Evolutionary conservation across 169 alveolate genomes (phyloP).

Genomic region (Cryptosporidium felis): DNA sequence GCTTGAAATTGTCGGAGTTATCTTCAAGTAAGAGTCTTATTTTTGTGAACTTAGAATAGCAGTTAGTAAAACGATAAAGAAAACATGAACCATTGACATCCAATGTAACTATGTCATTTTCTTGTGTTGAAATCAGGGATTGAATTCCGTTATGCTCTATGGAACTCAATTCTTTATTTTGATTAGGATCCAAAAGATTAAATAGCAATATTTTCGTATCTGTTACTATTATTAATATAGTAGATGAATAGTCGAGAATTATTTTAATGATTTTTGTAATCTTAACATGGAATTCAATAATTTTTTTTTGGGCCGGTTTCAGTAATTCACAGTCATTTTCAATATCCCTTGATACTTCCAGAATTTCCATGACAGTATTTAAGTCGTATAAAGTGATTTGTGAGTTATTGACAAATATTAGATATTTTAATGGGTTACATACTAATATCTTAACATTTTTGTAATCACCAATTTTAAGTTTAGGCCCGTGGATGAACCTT

Average conservation of each 20-base stretch:
- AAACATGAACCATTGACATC: slow-evolving; percentile 14
- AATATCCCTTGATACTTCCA: not conserved
- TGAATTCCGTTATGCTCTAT: slow-evolving; percentile 18
- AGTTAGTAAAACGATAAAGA: not conserved
- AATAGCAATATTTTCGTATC: not conserved
- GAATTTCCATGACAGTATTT: not conserved
- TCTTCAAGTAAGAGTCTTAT: not conserved
- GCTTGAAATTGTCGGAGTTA: not conserved
- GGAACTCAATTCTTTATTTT: not conserved
- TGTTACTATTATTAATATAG: slow-evolving; percentile 4
- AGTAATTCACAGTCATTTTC: not conserved
- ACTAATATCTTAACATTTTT: not conserved
- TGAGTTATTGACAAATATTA: not conserved
- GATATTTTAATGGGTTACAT: slow-evolving; percentile 30
- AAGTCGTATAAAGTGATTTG: slow-evolving; percentile 25
- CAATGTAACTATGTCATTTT: slow-evolving; percentile 29
- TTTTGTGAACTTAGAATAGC: not conserved
- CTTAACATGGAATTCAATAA: not conserved
- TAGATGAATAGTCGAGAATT: slow-evolving; percentile 22
- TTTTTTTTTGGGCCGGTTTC: not conserved
- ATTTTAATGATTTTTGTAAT: too few relatives aligned
- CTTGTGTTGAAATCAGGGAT: slow-evolving; percentile 6
- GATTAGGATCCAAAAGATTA: not conserved
- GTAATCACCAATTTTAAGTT: not conserved
- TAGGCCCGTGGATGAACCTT: slow-evolving; percentile 60